Conservation (phyloP, 768 basidiomycete genomes). For the Termitomyces sp. region DNA sequence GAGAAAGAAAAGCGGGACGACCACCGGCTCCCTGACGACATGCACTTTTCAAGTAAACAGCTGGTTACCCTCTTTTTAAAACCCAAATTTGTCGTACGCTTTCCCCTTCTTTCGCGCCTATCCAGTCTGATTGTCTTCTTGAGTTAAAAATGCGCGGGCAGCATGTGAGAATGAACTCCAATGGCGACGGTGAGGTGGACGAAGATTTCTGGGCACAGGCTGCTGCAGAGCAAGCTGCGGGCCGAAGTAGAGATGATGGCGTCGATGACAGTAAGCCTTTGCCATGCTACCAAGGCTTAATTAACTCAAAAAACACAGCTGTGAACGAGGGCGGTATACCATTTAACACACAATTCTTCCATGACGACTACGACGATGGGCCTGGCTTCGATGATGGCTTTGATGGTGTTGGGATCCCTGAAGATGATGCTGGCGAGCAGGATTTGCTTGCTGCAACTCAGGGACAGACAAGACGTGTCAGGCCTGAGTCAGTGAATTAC, state of each 20-base stretch:
- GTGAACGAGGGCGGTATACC: conserved; percentile 53
- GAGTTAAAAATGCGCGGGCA: conserved; percentile 90
- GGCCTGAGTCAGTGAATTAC: conserved; percentile 89
- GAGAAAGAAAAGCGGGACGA: conserved; percentile 65
- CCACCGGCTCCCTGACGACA: conserved; percentile 88
- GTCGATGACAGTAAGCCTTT: conserved; percentile 56
- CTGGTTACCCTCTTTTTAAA: conserved; percentile 92
- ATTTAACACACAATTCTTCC: conserved; percentile 96
- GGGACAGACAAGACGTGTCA: conserved; percentile 66
- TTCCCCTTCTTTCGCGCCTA: conserved; percentile 2
- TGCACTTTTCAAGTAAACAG: conserved; percentile 92
- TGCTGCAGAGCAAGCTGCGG: conserved; percentile 76
- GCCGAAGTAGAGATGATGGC: conserved; percentile 39
- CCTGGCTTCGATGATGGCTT: conserved; percentile 62
- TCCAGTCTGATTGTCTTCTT: background rate
- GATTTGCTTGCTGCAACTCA: conserved; percentile 85
- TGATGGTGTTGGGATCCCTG: conserved; percentile 41
- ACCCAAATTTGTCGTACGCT: conserved; percentile 87
- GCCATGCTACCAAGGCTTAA: background rate
- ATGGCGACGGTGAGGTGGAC: conserved; percentile 84
- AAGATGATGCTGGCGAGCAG: conserved; percentile 68
- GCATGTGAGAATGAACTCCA: conserved; percentile 47
- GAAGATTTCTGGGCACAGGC: conserved; percentile 98
- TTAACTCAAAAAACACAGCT: conserved; percentile 5
- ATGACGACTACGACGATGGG: conserved; percentile 83